Evolutionary conservation across 2,329 filamentous ascomycete species (phyloP).

Genomic region (Nemania serpens): DNA sequence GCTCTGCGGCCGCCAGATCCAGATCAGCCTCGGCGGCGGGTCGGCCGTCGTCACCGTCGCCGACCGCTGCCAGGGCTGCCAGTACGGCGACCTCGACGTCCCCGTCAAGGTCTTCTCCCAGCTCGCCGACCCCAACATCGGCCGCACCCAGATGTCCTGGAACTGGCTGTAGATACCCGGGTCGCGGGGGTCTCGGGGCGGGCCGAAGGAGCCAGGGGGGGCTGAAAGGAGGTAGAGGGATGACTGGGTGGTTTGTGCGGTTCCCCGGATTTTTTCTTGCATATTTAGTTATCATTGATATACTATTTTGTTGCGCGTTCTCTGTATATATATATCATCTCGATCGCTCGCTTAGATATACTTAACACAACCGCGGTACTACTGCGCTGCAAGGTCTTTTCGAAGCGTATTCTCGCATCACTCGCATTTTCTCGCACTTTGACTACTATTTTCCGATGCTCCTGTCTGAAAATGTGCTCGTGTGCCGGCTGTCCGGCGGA

Average conservation of each 20-base stretch:
- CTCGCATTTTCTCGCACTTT: too few species aligned
- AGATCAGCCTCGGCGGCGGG: constrained; percentile 23
- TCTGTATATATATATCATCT: constrained; percentile 21
- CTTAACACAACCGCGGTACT: background rate
- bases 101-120: constrained; percentile 22
- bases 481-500: too few species aligned
- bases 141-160: constrained; percentile 27
- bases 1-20: constrained; percentile 27
- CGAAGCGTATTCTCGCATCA: background rate
- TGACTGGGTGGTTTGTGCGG: background rate
- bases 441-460: background rate
- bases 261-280: background rate
- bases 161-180: constrained; percentile 14
- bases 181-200: background rate
- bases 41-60: constrained; percentile 23
- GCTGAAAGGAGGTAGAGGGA: background rate
- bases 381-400: background rate
- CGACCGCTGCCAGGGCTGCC: constrained; percentile 29
- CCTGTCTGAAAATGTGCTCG: background rate
- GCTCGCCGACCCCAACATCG: constrained; percentile 19
- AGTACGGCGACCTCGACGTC: constrained; percentile 25
- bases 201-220: background rate
- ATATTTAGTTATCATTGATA: background rate
- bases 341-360: constrained; percentile 16
- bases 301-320: constrained; percentile 3